Conservation (phyloP, 2,329 filamentous ascomycete genomes). For the Neophaeococcomyces mojaviensis region DNA sequence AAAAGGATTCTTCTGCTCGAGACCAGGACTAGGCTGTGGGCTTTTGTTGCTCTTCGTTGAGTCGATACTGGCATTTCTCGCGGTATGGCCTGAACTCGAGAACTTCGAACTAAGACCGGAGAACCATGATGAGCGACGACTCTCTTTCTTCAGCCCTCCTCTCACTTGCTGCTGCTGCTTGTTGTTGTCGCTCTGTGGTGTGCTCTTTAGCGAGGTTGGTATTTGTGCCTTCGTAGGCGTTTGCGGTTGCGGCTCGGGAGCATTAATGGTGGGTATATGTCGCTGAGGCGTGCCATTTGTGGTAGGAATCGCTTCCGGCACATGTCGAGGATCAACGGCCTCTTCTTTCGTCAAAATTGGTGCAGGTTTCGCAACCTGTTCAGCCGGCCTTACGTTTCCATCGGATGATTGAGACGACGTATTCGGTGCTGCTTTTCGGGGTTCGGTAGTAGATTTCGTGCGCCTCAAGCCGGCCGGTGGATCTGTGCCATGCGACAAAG, state of each 20-base stretch:
- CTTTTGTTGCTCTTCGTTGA: constrained; percentile 25
- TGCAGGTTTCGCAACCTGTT: constrained; percentile 4
- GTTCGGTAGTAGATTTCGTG: neutral
- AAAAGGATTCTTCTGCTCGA: constrained; percentile 38
- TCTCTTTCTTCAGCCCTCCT: constrained; percentile 23
- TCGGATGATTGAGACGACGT: neutral
- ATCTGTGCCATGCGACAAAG: constrained; percentile 1
- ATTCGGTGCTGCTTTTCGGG: neutral
- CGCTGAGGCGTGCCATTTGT: neutral
- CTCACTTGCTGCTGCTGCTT: neutral
- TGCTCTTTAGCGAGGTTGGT: constrained; percentile 1
- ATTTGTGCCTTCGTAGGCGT: neutral
- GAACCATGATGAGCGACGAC: constrained; percentile 78
- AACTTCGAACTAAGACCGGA: constrained; percentile 90
- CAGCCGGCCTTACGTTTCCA: neutral
- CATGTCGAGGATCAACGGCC: neutral
- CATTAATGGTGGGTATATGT: constrained; percentile 4
- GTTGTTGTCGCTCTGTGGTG: constrained; percentile 9
- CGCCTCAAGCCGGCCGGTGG: constrained; percentile 1
- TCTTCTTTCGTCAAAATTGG: too few species aligned
- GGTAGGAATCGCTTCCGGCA: neutral
- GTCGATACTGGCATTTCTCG: constrained; percentile 30
- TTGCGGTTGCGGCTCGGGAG: neutral
- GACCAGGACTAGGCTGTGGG: constrained; percentile 28
- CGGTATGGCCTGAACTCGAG: constrained; percentile 45